Evolutionary conservation across 352 stramenopile genomes (phyloP), one percentile per base, ranked within the genome.

Genomic region (Globisporangium spinosum): DNA sequence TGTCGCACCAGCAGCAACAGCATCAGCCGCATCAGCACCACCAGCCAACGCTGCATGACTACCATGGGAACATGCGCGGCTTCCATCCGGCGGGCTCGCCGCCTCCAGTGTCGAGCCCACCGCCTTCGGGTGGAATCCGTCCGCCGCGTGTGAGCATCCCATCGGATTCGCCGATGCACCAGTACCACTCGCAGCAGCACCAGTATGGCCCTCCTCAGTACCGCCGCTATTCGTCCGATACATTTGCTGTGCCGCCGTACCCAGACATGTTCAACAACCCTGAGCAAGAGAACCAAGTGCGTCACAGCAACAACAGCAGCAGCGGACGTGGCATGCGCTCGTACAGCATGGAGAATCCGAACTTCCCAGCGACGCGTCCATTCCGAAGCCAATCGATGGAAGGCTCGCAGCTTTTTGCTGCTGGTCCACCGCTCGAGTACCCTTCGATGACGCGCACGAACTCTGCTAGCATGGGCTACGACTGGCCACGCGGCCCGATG

Each of bases 371-470:
- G 27, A 81, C 77, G 29, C 80, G 82, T 25, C 80, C 77, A 59
- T 76, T 89, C 9, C 83, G 85, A 60, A 94, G 83, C 38, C 83
- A 91, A 54, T 94, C 85, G 22, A 86, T 94, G 68, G 85, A 94
- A 64, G 83, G 82, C 0, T 70, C 81, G 15, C 78, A 88, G 51
- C 75, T 90, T 32, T 92, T 92, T 61, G 76, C 76, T 0, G 75
- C 69, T 6, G 76, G 70, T 7, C 76, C 80, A 2, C 70, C 72
- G 2, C 70, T 78, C 54, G 80, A 91, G 25, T 94, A 91, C 54
- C 78, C 82, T 3, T 77, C 83, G 3, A 65, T 86, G 35, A 84
- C 70, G 60, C 85, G 80, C 53, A 89, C 80, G 54, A 80, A 79
- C 45, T 90, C 83, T n/a, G 83, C 80, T 13, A 76, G 77, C 23